phyloP scores from a whole-genome alignment of 495 filamentous ascomycete genomes.

The Daldinia grandis region DNA sequence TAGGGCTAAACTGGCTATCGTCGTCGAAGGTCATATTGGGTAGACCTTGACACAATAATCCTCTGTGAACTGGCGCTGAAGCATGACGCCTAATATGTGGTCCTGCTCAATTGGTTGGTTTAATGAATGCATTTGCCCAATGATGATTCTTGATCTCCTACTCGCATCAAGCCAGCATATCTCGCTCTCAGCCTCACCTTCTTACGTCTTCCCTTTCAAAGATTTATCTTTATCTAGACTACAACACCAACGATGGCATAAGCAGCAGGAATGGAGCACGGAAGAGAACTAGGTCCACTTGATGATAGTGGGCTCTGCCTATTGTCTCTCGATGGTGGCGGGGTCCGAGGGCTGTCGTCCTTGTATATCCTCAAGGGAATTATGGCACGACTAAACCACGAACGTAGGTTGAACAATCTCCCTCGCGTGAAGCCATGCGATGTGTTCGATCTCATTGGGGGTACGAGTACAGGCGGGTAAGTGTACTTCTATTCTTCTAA shows the following conservation, averaged over 20 bases:
- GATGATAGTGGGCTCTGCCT: constrained; percentile 2
- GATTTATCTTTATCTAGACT: not conserved
- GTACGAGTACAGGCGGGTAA: not conserved
- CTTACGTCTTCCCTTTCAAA: not conserved
- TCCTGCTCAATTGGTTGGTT: not conserved
- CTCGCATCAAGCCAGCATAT: not conserved
- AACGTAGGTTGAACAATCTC: not conserved
- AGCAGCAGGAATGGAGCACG: not conserved
- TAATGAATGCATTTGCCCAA: not conserved
- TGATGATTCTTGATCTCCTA: not conserved
- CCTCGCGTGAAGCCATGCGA: not conserved
- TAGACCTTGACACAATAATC: not conserved
- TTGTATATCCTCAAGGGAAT: not conserved
- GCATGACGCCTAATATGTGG: not conserved
- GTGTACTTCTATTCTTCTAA: not conserved
- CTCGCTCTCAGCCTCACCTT: not conserved
- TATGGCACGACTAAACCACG: not conserved
- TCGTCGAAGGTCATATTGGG: not conserved
- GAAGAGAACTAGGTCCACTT: not conserved
- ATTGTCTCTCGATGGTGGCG: constrained; percentile 2
- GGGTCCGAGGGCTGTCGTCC: constrained; percentile 10
- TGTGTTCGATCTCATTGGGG: not conserved
- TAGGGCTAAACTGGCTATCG: not conserved
- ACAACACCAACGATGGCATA: not conserved
- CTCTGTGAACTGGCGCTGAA: not conserved